phyloP scores from a whole-genome alignment of 768 basidiomycete species.

The Leccinum truebloodii region DNA sequence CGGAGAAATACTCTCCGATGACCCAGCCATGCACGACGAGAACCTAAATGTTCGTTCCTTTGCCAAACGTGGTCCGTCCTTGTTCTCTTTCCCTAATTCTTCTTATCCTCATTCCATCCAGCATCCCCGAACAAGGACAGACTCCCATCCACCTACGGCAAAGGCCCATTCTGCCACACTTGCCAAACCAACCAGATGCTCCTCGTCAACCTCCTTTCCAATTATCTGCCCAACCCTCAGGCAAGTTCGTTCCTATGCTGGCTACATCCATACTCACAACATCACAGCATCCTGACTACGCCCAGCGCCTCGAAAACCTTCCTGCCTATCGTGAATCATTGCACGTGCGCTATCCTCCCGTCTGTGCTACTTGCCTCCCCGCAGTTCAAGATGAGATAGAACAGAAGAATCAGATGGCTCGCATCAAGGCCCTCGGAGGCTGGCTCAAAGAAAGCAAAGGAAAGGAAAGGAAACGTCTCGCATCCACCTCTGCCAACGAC shows the following conservation, averaged over 20 bases:
- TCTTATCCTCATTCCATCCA: conserved; percentile 28
- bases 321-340: conserved; percentile 75
- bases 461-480: conserved; percentile 56
- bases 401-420: conserved; percentile 80
- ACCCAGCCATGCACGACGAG: conserved; percentile 88
- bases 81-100: neutral
- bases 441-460: conserved; percentile 68
- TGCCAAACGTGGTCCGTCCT: conserved; percentile 62
- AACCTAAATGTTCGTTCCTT: conserved; percentile 69
- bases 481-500: conserved; percentile 41
- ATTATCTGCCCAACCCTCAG: conserved; percentile 79
- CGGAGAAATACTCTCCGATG: conserved; percentile 81
- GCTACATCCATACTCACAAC: neutral
- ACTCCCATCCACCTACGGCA: conserved; percentile 58
- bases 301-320: conserved; percentile 58
- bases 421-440: conserved; percentile 69
- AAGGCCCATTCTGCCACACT: conserved; percentile 76
- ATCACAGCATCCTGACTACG: conserved; percentile 73
- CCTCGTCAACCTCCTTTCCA: conserved; percentile 81
- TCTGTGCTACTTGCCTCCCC: conserved; percentile 75
- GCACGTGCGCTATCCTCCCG: conserved; percentile 82
- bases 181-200: conserved; percentile 95
- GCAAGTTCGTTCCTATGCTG: conserved; percentile 43
- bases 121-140: conserved; percentile 71
- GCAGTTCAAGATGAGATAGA: conserved; percentile 81